Percentiles rank a stretch among this genome's conserved stretches.
Conservation (phyloP, 768 basidiomycete genomes). For the Terana coerulea region DNA sequence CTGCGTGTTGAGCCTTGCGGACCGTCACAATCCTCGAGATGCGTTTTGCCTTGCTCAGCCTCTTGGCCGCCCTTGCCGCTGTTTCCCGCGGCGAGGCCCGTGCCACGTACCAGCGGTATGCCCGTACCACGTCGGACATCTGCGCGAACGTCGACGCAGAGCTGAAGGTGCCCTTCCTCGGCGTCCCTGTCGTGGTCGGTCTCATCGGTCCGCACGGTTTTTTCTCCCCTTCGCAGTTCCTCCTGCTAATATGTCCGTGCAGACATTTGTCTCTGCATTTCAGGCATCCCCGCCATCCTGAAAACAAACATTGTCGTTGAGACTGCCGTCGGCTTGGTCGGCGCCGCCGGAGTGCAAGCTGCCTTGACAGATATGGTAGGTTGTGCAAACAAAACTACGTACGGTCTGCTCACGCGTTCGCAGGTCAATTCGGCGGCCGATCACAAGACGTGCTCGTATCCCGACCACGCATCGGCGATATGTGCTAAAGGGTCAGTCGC, state of each 20-base stretch:
- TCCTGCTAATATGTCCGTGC: not conserved
- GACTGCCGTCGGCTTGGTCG: constrained; percentile 28
- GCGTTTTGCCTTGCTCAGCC: not conserved
- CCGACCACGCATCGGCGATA: constrained; percentile 33
- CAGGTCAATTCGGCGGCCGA: constrained; percentile 25
- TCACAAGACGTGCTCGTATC: constrained; percentile 35
- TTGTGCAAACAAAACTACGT: too few species aligned
- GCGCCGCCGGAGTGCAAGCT: constrained; percentile 26
- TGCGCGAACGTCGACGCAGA: constrained; percentile 36
- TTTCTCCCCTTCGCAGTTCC: not conserved
- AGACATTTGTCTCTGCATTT: constrained; percentile 44
- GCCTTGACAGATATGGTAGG: constrained; percentile 35
- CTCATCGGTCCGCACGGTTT: constrained; percentile 23
- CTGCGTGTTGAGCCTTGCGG: too few species aligned
- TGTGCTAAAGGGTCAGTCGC: not conserved
- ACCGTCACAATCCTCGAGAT: not conserved
- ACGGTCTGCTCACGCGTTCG: too few species aligned
- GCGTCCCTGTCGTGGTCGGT: constrained; percentile 26
- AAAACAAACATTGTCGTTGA: constrained; percentile 28
- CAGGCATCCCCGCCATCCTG: constrained; percentile 34
- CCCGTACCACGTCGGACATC: constrained; percentile 26
- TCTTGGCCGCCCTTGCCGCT: not conserved
- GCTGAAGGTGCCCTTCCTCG: constrained; percentile 24
- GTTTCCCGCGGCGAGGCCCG: not conserved
- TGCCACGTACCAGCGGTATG: constrained; percentile 1